Percentiles rank a stretch among this genome's conserved stretches.
These are phyloP conservation scores for Termitomyces sp. DNA, from an alignment of 768 basidiomycete genomes.

Conservation along the genomic window DNA sequence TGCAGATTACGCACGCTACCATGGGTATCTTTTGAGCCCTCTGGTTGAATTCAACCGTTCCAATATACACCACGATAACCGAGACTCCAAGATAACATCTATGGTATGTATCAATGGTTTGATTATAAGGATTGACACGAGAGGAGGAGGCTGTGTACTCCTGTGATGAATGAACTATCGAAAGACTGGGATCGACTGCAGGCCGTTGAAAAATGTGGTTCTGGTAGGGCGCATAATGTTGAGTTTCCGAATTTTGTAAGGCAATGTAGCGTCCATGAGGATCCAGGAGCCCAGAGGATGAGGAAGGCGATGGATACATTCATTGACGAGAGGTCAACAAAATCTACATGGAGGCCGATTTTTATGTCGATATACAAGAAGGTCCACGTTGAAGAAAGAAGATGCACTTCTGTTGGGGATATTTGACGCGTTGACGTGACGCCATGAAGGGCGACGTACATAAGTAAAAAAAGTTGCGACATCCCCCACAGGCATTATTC, in stretches of 20 bases:
- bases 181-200: not conserved
- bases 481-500: constrained; percentile 16
- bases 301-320: constrained; percentile 13
- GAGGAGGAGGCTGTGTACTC: constrained; percentile 4
- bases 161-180: not conserved
- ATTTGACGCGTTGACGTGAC: constrained; percentile 15
- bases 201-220: not conserved
- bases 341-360: not conserved
- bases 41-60: constrained; percentile 20
- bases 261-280: not conserved
- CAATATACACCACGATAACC: constrained; percentile 38
- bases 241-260: not conserved
- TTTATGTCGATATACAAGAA: constrained; percentile 7
- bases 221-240: not conserved
- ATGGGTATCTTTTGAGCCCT: constrained; percentile 34
- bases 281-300: constrained; percentile 3
- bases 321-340: constrained; percentile 9
- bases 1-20: constrained; percentile 37
- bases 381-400: constrained; percentile 12
- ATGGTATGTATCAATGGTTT: not conserved
- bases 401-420: constrained; percentile 4
- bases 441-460: constrained; percentile 12
- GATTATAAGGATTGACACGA: not conserved
- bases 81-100: constrained; percentile 41
- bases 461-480: constrained; percentile 7